phyloP scores from a whole-genome alignment of 306 rosid species.

The Cicer pinnatifidum region DNA sequence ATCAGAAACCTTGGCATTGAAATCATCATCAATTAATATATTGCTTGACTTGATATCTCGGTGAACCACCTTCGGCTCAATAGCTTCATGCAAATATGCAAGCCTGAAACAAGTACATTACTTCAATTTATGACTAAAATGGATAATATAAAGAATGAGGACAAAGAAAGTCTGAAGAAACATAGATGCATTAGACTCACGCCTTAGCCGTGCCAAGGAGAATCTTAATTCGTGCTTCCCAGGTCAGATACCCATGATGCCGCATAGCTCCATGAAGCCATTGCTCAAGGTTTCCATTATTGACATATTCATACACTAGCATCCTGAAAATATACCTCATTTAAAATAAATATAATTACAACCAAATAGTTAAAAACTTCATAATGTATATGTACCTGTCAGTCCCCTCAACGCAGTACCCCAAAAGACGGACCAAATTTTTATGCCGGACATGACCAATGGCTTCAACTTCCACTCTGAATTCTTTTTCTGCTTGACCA shows the following conservation, averaged over 20 bases:
- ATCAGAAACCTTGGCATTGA: conserved; percentile 83
- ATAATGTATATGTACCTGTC: conserved; percentile 55
- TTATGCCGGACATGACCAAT: conserved; percentile 89
- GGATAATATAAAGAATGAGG: conserved; percentile 11
- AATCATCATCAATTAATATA: conserved; percentile 74
- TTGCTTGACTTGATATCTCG: conserved; percentile 88
- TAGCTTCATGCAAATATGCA: conserved; percentile 83
- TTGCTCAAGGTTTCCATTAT: conserved; percentile 85
- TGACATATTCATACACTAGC: conserved; percentile 76
- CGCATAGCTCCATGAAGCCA: conserved; percentile 96
- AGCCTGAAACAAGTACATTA: conserved; percentile 56
- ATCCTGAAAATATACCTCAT: conserved; percentile 54
- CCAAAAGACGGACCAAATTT: conserved; percentile 85
- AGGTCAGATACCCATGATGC: conserved; percentile 79
- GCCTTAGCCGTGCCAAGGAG: conserved; percentile 86
- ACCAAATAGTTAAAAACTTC: background rate
- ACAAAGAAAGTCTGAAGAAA: conserved; percentile 15
- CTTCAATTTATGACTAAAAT: conserved; percentile 29
- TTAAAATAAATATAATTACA: background rate
- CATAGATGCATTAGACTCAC: conserved; percentile 49
- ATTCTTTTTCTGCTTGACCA: conserved; percentile 60
- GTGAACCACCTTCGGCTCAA: conserved; percentile 81
- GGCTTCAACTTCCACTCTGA: conserved; percentile 75
- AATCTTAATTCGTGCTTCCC: conserved; percentile 84
- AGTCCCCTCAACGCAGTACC: conserved; percentile 81